Evolutionary conservation across 306 rosid genomes (phyloP), one percentile per base, ranked within the genome.

Genomic region (Corylus avellana): DNA sequence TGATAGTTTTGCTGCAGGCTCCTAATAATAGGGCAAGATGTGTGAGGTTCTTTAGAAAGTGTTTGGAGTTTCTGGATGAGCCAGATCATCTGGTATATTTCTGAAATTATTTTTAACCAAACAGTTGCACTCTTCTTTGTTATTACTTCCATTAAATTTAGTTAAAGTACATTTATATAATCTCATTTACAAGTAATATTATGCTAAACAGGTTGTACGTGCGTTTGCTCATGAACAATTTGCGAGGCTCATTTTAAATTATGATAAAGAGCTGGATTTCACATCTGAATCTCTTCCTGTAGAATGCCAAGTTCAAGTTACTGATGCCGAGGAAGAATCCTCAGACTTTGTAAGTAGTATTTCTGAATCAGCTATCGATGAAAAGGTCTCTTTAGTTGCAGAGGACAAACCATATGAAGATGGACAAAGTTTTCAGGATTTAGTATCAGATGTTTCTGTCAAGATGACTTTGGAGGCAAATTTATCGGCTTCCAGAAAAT

Each of bases 221-320:
- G 98, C 98, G 83, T 86, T 88, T 80, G 98, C 97, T 58, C 98
- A 94, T 66, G 98, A 94, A 79, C 98, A 94, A 83, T 94, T 92
- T 85, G 98, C 98, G 3, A 92, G 98, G 91, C 89, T 94, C 84
- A 91, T 94, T 84, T 84, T 94, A 79, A 92, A 86, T 86, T 82
- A 87, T 7, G 90, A 91, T 59, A 93, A 94, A 37, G 95, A 90
- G 83, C 85, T 92, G 86, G 92, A 90, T 63, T 85, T 92, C 83
- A 90, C 87, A 7, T 73, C 88, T 37, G 97, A 91, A n/a, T 90
- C 88, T 66, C 87, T 91, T 68, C 94, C 93, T 20, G 46, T 86
- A 70, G 91, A 85, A 83, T 87, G 86, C 78, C 90, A 85, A 78
- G 78, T 78, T 80, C 78, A 78, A 42, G 89, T 94, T 79, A 84